A percentile compares a stretch with the other conserved stretches of the same genome.
These are phyloP conservation scores for Linum lewisii DNA, from an alignment of 345 rosid species.

Conservation along the genomic window DNA sequence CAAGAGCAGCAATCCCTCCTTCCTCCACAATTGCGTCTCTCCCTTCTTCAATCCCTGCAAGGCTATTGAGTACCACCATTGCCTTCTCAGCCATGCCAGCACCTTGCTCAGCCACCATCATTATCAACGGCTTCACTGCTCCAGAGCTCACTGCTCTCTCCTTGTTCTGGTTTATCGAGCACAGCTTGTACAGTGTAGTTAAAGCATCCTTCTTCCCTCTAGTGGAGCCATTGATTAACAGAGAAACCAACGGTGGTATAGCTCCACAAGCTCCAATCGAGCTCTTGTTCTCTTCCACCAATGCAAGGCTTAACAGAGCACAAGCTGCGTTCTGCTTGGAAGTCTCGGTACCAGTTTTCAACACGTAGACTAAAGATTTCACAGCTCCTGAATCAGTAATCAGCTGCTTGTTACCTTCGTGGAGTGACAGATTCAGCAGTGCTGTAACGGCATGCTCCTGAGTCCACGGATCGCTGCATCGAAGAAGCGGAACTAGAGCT, in stretches of 20 bases:
- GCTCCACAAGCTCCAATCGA: slow-evolving; percentile 90
- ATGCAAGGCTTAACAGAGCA: slow-evolving; percentile 70
- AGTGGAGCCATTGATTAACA: slow-evolving; percentile 59
- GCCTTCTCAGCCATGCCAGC: slow-evolving; percentile 92
- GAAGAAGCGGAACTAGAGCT: slow-evolving; percentile 67
- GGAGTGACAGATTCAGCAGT: slow-evolving; percentile 68
- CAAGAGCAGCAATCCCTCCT: slow-evolving; percentile 81
- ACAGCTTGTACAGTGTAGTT: slow-evolving; percentile 88
- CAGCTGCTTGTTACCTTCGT: slow-evolving; percentile 52
- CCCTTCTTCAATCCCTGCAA: slow-evolving; percentile 64
- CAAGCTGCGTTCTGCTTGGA: slow-evolving; percentile 97
- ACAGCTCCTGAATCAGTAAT: slow-evolving; percentile 67
- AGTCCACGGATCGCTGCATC: slow-evolving; percentile 78
- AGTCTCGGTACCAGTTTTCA: slow-evolving; percentile 82
- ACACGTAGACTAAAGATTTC: slow-evolving; percentile 72
- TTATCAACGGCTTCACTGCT: slow-evolving; percentile 82
- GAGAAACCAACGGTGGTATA: slow-evolving; percentile 86
- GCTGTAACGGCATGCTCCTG: slow-evolving; percentile 97
- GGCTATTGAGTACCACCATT: slow-evolving; percentile 81
- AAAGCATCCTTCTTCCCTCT: slow-evolving; percentile 87
- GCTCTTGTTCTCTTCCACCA: slow-evolving; percentile 76
- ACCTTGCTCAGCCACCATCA: slow-evolving; percentile 67
- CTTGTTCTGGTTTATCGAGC: slow-evolving; percentile 65
- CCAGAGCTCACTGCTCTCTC: slow-evolving; percentile 90
- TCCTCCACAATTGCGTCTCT: slow-evolving; percentile 72